A percentile compares a stretch with the other conserved stretches of the same genome.
Evolutionary conservation across 2,329 filamentous ascomycete genomes (phyloP).

Genomic region (Aspergillus carbonarius): DNA sequence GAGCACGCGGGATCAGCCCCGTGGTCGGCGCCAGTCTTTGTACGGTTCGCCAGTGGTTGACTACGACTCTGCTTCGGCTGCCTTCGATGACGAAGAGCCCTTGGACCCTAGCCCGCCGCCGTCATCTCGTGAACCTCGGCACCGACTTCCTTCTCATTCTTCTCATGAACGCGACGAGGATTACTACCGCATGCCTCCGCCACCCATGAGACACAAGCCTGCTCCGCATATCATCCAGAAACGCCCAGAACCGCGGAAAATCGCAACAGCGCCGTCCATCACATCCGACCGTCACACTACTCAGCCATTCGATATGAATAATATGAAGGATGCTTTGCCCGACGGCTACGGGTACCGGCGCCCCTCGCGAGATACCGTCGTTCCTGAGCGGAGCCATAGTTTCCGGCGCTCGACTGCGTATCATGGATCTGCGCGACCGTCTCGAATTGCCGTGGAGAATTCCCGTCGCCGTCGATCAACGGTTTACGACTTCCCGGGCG

Average conservation of each 20-base stretch:
- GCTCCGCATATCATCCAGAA: slow-evolving; percentile 38
- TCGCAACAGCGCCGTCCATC: slow-evolving; percentile 30
- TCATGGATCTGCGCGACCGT: slow-evolving; percentile 31
- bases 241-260: slow-evolving; percentile 34
- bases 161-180: slow-evolving; percentile 39
- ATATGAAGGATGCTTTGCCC: slow-evolving; percentile 34
- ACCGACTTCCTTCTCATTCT: slow-evolving; percentile 30
- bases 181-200: slow-evolving; percentile 45
- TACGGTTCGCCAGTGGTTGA: slow-evolving; percentile 38
- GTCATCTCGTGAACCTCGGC: slow-evolving; percentile 29
- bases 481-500: slow-evolving; percentile 31
- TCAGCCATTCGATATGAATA: slow-evolving; percentile 35
- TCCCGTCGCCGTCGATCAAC: slow-evolving; percentile 34
- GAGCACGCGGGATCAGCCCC: slow-evolving; percentile 33
- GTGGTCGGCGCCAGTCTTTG: slow-evolving; percentile 32
- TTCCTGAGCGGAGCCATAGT: slow-evolving; percentile 37
- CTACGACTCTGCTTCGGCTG: slow-evolving; percentile 28
- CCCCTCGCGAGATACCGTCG: slow-evolving; percentile 29
- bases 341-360: slow-evolving; percentile 30
- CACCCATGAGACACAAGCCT: slow-evolving; percentile 31
- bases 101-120: slow-evolving; percentile 28
- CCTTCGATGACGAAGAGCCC: slow-evolving; percentile 24
- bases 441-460: slow-evolving; percentile 35
- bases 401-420: slow-evolving; percentile 33
- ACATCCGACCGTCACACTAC: slow-evolving; percentile 32